Percentiles rank a stretch among this genome's conserved stretches.
Conservation (phyloP, 768 basidiomycete species). For the Lactarius sanguifluus region DNA sequence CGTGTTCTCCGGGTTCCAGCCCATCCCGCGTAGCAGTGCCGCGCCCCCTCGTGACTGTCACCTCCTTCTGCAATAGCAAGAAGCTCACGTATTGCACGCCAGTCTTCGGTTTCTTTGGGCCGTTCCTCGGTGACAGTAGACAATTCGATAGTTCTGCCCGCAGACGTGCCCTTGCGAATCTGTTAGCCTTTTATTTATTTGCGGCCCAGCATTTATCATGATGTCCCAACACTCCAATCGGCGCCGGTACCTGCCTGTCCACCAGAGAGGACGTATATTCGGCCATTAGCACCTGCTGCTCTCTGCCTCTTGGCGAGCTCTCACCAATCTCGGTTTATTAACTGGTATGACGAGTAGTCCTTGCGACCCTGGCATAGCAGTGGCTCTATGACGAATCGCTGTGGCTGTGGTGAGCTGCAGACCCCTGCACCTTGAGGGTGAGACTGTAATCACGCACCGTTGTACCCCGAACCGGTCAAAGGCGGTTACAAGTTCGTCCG, state of each 20-base stretch:
- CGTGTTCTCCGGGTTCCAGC: constrained; percentile 82
- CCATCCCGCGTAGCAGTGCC: constrained; percentile 93
- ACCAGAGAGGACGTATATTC: constrained; percentile 62
- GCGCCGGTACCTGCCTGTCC: constrained; percentile 54
- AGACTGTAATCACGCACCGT: constrained; percentile 65
- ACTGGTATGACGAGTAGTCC: constrained; percentile 59
- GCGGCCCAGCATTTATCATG: constrained; percentile 57
- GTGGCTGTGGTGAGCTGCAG: constrained; percentile 73
- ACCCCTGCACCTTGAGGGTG: constrained; percentile 37
- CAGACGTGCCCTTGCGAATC: constrained; percentile 37
- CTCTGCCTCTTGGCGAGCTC: constrained; percentile 69
- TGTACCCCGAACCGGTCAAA: constrained; percentile 73
- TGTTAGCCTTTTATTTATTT: constrained; percentile 70
- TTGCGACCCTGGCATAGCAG: constrained; percentile 46
- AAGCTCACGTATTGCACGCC: constrained; percentile 76
- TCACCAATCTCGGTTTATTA: constrained; percentile 90
- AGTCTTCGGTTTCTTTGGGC: constrained; percentile 66
- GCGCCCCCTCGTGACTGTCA: constrained; percentile 54
- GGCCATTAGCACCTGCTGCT: constrained; percentile 40
- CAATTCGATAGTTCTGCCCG: constrained; percentile 32
- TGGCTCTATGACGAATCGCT: constrained; percentile 42
- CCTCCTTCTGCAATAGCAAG: constrained; percentile 55
- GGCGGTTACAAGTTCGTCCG: constrained; percentile 69
- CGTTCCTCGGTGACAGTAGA: constrained; percentile 35
- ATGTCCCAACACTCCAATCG: constrained; percentile 73